A percentile compares a stretch with the other conserved stretches of the same genome.
Conservation (phyloP, 345 rosid genomes). For the Viola odorata region DNA sequence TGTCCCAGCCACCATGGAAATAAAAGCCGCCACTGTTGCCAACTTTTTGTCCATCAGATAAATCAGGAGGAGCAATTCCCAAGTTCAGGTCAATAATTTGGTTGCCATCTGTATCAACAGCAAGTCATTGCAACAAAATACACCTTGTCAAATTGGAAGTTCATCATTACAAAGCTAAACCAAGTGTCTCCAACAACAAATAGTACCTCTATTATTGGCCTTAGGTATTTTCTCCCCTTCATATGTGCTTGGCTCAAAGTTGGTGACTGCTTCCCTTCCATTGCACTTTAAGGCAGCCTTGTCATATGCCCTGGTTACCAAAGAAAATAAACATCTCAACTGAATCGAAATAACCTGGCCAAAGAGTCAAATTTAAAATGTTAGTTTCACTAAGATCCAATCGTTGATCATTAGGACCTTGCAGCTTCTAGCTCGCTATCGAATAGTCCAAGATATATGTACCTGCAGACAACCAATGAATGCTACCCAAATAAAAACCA, state of each 20-base stretch:
- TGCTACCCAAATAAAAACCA: conserved; percentile 24
- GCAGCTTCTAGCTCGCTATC: conserved; percentile 94
- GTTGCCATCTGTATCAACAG: conserved; percentile 27
- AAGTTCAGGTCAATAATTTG: conserved; percentile 48
- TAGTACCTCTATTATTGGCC: conserved; percentile 28
- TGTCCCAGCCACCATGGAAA: conserved; percentile 15
- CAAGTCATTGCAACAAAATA: conserved; percentile 4
- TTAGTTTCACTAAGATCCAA: conserved; percentile 9
- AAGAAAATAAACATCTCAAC: conserved; percentile 10
- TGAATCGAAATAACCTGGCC: not conserved
- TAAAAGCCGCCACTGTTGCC: conserved; percentile 10
- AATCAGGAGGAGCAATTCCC: conserved; percentile 48
- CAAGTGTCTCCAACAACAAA: not conserved
- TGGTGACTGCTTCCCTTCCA: conserved; percentile 93
- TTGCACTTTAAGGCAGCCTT: conserved; percentile 82
- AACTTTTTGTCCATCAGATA: conserved; percentile 20
- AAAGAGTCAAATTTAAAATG: not conserved
- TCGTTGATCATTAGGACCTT: conserved; percentile 43
- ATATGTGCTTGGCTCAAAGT: conserved; percentile 69
- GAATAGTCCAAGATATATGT: conserved; percentile 87
- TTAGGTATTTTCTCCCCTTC: conserved; percentile 37
- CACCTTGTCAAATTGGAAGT: not conserved
- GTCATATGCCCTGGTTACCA: conserved; percentile 72
- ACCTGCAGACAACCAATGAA: conserved; percentile 54
- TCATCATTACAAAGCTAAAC: not conserved